Base-by-base conservation (phyloP, 352 stramenopile species). In the Pythium apleroticum region DNA sequence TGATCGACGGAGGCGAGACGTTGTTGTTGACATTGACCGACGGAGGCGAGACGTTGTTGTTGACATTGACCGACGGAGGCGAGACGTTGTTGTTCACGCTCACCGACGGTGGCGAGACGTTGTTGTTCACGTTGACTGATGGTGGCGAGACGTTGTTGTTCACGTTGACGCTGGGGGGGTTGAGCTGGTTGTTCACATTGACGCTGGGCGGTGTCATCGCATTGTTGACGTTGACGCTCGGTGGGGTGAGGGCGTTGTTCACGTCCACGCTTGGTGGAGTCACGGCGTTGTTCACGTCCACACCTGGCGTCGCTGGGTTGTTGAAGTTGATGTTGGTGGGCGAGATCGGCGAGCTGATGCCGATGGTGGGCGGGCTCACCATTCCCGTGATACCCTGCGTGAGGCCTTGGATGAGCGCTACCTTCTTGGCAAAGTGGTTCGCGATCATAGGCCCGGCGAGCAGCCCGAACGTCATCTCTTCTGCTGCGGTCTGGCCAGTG, bases 361-460 rank as follows among this genome's bases (percentile, higher is more conserved):
- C 24, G 8, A 37, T 33, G 49, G 19, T 56, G 4, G 49, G 24
- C 6, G 24, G 15, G 49, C 11, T 27, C 24, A 31, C 49, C 24
- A 31, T 27, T 7, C 49, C 49, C 24, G 24, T 15, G 49, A 52
- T 12, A 7, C 25, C 17, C 49, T n/a, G 24, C 14, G 24, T 33
- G 49, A 56, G 49, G 25, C 49, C 49, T 12, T 56, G 49, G 30
- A 58, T 30, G 27, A 58, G 28, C 30, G 52, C 52, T 7, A 45
- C 30, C 33, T 58, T 58, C 52, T 45, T 58, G 30, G 52, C 52
- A n/a, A 58, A 58, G 52, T 58, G 52, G 33, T 58, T 35, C 17
- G 49, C 49, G 49, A 56, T 56, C 19, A 49, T 25, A 1, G 41
- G 41, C 7, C 41, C 41, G 19, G 48, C 48, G 4, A 54, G 48